Conservation (phyloP, 2,329 filamentous ascomycete species). For the Beauveria bassiana region DNA sequence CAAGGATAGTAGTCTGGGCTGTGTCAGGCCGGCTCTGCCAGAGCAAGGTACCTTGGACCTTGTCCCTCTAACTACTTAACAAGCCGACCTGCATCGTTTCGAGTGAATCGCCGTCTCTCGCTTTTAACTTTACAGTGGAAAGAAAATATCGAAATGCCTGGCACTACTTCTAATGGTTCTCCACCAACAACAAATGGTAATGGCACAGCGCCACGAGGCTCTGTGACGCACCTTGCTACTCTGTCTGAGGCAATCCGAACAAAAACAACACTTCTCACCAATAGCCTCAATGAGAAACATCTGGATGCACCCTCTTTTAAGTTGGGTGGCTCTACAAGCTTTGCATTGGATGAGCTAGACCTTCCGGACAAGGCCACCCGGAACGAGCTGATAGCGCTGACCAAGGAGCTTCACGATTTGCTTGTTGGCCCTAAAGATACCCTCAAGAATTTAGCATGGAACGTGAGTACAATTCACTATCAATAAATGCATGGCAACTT, state of each 20-base stretch:
- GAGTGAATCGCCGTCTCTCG: too few species aligned
- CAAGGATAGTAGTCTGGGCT: neutral
- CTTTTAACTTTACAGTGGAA: neutral
- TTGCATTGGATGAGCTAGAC: slow-evolving; percentile 11
- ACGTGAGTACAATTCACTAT: neutral
- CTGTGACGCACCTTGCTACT: slow-evolving; percentile 14
- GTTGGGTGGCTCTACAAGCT: slow-evolving; percentile 15
- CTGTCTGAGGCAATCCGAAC: slow-evolving; percentile 15
- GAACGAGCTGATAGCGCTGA: slow-evolving; percentile 16
- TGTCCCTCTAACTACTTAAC: neutral
- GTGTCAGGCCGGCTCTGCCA: neutral
- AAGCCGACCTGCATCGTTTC: neutral
- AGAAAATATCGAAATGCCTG: neutral
- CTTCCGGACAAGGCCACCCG: neutral
- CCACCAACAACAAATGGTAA: neutral
- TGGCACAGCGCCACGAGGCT: neutral
- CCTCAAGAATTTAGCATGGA: slow-evolving; percentile 9
- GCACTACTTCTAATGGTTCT: neutral
- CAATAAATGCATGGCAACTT: neutral
- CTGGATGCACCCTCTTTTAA: slow-evolving; percentile 17
- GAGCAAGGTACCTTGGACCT: neutral
- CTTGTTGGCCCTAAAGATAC: slow-evolving; percentile 16
- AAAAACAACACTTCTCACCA: slow-evolving; percentile 15
- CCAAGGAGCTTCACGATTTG: slow-evolving; percentile 17
- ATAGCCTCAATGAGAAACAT: slow-evolving; percentile 13